Evolutionary conservation across 345 rosid genomes (phyloP), one percentile per base, ranked within the genome.

Genomic region (Bruguiera sexangula): DNA sequence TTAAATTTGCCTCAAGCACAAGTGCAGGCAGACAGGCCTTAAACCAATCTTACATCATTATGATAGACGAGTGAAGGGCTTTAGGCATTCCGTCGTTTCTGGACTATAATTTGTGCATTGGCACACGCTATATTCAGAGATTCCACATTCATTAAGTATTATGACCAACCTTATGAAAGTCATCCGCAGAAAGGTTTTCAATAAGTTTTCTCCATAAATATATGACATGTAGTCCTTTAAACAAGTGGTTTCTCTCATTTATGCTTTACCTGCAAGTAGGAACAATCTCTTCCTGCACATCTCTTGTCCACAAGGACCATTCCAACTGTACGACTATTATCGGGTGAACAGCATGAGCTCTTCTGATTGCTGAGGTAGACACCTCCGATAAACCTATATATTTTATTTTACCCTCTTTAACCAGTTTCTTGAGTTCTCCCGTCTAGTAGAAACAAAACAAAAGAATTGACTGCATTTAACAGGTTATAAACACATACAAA

Each of bases 271-370:
- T 72, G 74, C 80, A 75, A 29, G 77, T 78, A 0, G 86, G 86
- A 69, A 87, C 69, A 59, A 89, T 87, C 37, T 85, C 92, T 70
- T 81, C 83, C 80, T 92, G 93, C 32, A 83, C 92, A 71, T 89
- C 97, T 77, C 97, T 82, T 0, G 88, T 62, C 96, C 93, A 89
- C 55, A 92, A 74, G 1, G 96, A 89, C 97, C 96, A 89, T 66
- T 89, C 97, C 39, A 88, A 72, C 56, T 89, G 92, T 15, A 89
- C 80, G 3, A 88, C 92, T 11, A 87, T 89, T 32, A 89, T 73
- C 0, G 96, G 96, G 60, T 89, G 97, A 78, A 89, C 84, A 30
- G 86, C 90, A 69, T 89, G 93, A 20, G 93, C 97, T 64, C 97
- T 74, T 78, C 89, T 85, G 61, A 92, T 89, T 30, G 93, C 87